These are phyloP conservation scores for Penicillium frequentans DNA, from an alignment of 2,329 filamentous ascomycete genomes.

Conservation along the genomic window DNA sequence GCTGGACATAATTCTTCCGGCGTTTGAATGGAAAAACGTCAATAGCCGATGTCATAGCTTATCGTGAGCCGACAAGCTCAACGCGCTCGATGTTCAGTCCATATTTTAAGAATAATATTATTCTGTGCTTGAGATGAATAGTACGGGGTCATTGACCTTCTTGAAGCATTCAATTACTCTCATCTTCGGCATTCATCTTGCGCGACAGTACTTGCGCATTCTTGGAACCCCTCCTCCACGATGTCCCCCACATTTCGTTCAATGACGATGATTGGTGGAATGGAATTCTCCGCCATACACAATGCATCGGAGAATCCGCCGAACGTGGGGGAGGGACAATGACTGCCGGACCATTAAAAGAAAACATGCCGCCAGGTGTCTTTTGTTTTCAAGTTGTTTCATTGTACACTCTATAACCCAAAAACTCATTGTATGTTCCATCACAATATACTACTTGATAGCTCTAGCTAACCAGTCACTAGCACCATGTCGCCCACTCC, in stretches of 20 bases:
- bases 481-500: slow-evolving; percentile 48
- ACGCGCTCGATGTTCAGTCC: not conserved
- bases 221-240: slow-evolving; percentile 6
- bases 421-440: not conserved
- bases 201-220: not conserved
- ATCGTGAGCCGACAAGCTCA: slow-evolving; percentile 5
- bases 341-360: not conserved
- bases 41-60: slow-evolving; percentile 31
- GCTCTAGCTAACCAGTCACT: not conserved
- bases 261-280: slow-evolving; percentile 20
- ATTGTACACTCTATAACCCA: not conserved
- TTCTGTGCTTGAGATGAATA: not conserved
- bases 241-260: slow-evolving; percentile 17
- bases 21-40: slow-evolving; percentile 20
- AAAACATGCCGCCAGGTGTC: not conserved
- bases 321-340: slow-evolving; percentile 21
- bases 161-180: not conserved
- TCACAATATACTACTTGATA: not conserved
- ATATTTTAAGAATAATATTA: not conserved
- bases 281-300: slow-evolving; percentile 20
- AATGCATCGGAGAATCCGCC: slow-evolving; percentile 18
- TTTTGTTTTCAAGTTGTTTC: not conserved
- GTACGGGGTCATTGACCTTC: not conserved
- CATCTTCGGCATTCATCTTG: not conserved
- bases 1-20: slow-evolving; percentile 27